Evolutionary conservation across 2,329 filamentous ascomycete genomes (phyloP), one percentile per base, ranked within the genome.

Genomic region (Rhexocercosporidium sp.): DNA sequence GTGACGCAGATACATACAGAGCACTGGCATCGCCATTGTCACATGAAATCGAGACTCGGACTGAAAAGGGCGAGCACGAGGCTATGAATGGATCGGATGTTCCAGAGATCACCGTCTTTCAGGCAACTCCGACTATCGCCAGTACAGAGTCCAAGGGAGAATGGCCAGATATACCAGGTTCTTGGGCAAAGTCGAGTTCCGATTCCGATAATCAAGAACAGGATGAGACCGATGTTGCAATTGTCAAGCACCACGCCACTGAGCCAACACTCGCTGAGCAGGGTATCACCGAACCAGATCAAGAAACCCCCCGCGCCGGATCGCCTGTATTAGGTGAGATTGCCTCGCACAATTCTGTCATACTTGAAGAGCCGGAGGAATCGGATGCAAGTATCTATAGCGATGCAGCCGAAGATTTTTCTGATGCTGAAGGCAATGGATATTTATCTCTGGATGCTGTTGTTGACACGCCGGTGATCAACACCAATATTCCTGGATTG

Each of bases 401-500:
- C 70, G 92, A 94, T 78, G 92, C 92, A 0, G 90, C 90, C 63
- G 92, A 94, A 78, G 90, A 93, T 68, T 80, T 91, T 0, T 87
- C 86, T 0, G 89, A 92, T 16, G 75, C 83, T 3, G 89, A 91
- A 46, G 85, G 85, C 1, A 86, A 86, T 56, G 91, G 90, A 0
- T 94, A 93, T 73, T 83, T 88, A 74, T 94, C 91, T 4, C 82
- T 94, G 8, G 85, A 94, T 77, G 92, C 92, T 12, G 86, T 94
- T 9, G 84, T 93, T 1, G 86, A 89, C 22, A 88, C 84, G 56
- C 88, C 90, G 3, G 73, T 73, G 1, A 70, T 76, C 39, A 72
- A 75, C 54, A 53, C 54, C 51, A 73, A 54, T 59, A 75, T 59
- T 7, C 61, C 68, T 18, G 64, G 67, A 20, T 47, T 74, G 25